A percentile compares a stretch with the other conserved stretches of the same genome.
Conservation (phyloP, 2,329 filamentous ascomycete species). For the Colletotrichum karsti region DNA sequence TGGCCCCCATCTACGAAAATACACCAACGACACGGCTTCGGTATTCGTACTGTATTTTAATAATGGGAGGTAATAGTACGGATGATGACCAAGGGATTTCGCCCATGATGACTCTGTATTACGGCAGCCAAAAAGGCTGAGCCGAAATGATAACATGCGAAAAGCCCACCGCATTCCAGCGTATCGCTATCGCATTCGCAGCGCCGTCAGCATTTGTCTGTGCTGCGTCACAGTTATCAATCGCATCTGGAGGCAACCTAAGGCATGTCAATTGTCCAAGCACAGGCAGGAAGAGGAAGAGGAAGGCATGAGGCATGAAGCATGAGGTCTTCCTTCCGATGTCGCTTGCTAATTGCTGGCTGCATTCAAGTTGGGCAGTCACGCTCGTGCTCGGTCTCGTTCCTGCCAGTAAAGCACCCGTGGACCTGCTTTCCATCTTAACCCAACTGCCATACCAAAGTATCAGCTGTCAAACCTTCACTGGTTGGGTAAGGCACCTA, state of each 20-base stretch:
- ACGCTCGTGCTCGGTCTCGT: neutral
- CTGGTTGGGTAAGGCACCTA: neutral
- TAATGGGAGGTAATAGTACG: too few species aligned
- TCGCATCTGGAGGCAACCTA: neutral
- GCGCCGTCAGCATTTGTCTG: neutral
- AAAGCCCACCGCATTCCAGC: neutral
- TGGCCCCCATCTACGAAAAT: neutral
- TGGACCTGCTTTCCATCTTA: neutral
- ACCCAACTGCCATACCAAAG: neutral
- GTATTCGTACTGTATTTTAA: too few species aligned
- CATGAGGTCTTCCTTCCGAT: neutral
- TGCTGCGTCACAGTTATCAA: conserved; percentile 24
- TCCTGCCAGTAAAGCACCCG: neutral
- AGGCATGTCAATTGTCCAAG: neutral
- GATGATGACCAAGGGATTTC: conserved; percentile 4
- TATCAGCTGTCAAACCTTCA: neutral
- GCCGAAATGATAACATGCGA: neutral
- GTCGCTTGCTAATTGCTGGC: neutral
- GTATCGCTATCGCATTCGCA: too few species aligned
- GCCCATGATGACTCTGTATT: neutral
- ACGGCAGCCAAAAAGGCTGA: neutral
- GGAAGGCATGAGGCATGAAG: neutral
- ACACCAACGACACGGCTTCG: neutral
- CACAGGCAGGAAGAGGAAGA: neutral
- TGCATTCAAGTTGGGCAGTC: neutral